Base-by-base conservation (phyloP, 495 filamentous ascomycete genomes). In the Achaetomiella virescens region DNA sequence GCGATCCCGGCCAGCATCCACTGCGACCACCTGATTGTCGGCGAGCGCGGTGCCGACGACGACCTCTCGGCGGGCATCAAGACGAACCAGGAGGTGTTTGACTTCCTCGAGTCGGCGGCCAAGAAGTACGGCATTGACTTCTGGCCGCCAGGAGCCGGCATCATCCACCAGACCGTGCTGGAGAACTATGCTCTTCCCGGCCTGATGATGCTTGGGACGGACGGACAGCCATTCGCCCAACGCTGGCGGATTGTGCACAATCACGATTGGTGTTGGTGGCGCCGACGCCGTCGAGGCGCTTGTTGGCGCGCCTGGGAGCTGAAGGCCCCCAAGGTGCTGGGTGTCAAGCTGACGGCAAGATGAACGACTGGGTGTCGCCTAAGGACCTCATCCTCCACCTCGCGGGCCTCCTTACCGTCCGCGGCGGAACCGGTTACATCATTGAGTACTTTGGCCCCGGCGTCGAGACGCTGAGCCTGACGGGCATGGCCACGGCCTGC, bases 21-120 rank as follows among this genome's bases (percentile, higher is more conserved):
- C 75, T 98, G 93, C 68, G 93, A 98, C 72, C 93, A 98, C 68
- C 89, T 98, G 85, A 98, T 98, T 78, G 92, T 97, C 46, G 93
- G 93, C 60, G 81, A 90, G 65, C 83, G 84, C 61, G 93, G 93
- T 51, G 93, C 93, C 21, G 86, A 95, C 66, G 81, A 84, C 27
- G 93, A 98, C 75, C 73, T 98, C 33, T 84, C 90, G 12, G 81
- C 83, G 22, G 91, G 89, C 40, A 96, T 98, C 50, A 77, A 86
- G 73, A 88, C 89, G 36, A 98, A 98, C 70, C 88, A 90, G 68
- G 93, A 98, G 75, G 91, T 98, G 4, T 98, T 95, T 66, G 90
- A 98, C 72, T 98, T 97, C 71, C 68, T 98, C 48, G 92, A 95
- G 75, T 93, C 88, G 42, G 93, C 93, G 1, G 87, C 87, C 6